Evolutionary conservation across 2,329 filamentous ascomycete species (phyloP).

Genomic region (Pleurostoma richardsiae): DNA sequence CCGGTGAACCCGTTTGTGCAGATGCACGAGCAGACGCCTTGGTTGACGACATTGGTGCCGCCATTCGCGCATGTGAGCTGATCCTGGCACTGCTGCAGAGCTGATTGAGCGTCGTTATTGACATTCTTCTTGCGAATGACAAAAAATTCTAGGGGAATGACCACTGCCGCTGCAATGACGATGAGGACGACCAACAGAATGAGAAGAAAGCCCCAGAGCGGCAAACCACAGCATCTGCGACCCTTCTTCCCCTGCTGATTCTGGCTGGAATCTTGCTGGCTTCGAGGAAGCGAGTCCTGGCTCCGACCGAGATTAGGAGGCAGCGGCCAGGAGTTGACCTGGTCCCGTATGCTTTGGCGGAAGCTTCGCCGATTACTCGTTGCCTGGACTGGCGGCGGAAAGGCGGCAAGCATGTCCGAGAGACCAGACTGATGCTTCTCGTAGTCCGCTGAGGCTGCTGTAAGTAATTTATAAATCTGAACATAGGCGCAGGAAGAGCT

Average conservation of each 20-base stretch:
- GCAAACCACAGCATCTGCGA: constrained; percentile 78
- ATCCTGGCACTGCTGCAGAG: constrained; percentile 50
- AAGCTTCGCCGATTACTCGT: constrained; percentile 29
- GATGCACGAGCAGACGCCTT: constrained; percentile 73
- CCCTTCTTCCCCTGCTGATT: constrained; percentile 29
- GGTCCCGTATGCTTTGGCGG: constrained; percentile 41
- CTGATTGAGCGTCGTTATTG: constrained; percentile 23
- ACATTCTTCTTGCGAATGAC: constrained; percentile 47
- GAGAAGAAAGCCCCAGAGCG: constrained; percentile 71
- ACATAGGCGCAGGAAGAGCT: constrained; percentile 7
- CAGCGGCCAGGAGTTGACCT: constrained; percentile 47
- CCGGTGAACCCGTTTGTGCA: constrained; percentile 84
- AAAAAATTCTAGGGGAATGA: constrained; percentile 67
- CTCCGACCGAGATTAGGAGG: constrained; percentile 22
- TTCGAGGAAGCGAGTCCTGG: constrained; percentile 10
- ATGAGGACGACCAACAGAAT: constrained; percentile 60
- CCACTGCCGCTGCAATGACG: constrained; percentile 73
- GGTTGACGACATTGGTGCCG: constrained; percentile 66
- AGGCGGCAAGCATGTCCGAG: constrained; percentile 62
- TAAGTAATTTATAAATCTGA: background rate
- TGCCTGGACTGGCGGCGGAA: constrained; percentile 56
- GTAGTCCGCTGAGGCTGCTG: constrained; percentile 20
- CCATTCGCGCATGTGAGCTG: constrained; percentile 71
- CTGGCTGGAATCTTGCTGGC: background rate
- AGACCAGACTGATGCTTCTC: constrained; percentile 47